A percentile compares a stretch with the other conserved stretches of the same genome.
phyloP scores from a whole-genome alignment of 2,329 filamentous ascomycete genomes.

The Fusarium sulawesiense region DNA sequence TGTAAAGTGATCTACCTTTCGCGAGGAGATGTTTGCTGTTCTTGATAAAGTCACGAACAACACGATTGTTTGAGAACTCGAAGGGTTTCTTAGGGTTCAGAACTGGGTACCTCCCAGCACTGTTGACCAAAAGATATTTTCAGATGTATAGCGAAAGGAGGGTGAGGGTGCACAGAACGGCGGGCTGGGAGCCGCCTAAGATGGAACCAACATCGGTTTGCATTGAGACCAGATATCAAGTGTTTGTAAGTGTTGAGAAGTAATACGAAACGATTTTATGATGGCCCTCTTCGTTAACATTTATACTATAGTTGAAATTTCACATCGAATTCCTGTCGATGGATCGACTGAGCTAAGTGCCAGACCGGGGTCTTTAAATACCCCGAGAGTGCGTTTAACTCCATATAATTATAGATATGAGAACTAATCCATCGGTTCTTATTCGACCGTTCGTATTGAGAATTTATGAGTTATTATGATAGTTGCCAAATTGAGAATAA shows the following conservation, averaged over 20 bases:
- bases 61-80: neutral
- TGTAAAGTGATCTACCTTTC: neutral
- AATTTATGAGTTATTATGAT: neutral
- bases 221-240: neutral
- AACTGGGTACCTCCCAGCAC: neutral
- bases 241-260: too few species aligned
- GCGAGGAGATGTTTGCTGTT: neutral
- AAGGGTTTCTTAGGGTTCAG: neutral
- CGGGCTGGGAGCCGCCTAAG: neutral
- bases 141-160: accelerated
- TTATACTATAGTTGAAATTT: neutral
- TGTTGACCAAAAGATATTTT: neutral
- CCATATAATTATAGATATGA: too few species aligned
- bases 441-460: neutral
- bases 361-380: too few species aligned
- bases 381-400: too few species aligned
- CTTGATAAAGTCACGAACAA: neutral
- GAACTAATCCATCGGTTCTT: too few species aligned
- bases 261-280: too few species aligned
- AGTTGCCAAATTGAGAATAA: neutral
- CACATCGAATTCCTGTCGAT: too few species aligned
- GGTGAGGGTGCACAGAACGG: neutral
- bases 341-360: too few species aligned
- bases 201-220: neutral
- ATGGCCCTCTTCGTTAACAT: too few species aligned